These are phyloP conservation scores for Leersia perrieri DNA, from an alignment of 176 grass and related monocot species.

Conservation along the genomic window DNA sequence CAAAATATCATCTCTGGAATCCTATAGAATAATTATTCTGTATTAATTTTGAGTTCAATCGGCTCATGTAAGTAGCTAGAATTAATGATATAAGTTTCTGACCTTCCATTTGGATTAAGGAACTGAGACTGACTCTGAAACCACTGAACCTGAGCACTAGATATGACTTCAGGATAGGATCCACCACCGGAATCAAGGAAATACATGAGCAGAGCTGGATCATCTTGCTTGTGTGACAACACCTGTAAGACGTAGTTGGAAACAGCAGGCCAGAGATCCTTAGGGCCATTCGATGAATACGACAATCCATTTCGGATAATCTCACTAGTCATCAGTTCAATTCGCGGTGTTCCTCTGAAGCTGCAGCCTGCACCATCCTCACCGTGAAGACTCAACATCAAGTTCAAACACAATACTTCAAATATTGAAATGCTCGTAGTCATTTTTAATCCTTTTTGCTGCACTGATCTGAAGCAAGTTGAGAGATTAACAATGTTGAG, in stretches of 20 bases:
- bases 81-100: background rate
- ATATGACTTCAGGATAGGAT: constrained; percentile 72
- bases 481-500: background rate
- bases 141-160: constrained; percentile 62
- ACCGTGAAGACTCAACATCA: background rate
- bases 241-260: constrained; percentile 80
- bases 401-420: background rate
- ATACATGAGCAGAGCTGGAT: constrained; percentile 63
- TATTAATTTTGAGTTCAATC: background rate
- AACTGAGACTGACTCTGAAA: constrained; percentile 41
- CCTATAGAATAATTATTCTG: constrained; percentile 13
- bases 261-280: constrained; percentile 65
- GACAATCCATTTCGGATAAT: constrained; percentile 43
- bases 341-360: constrained; percentile 58
- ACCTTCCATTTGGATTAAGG: constrained; percentile 68
- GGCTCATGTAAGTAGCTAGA: background rate
- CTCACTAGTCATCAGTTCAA: constrained; percentile 50
- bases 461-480: background rate
- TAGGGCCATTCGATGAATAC: constrained; percentile 47
- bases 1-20: constrained; percentile 79
- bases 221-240: constrained; percentile 27
- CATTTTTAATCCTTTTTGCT: background rate
- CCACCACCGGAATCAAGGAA: constrained; percentile 92
- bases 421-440: no score
- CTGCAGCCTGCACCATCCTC: constrained; percentile 29